Conservation (phyloP, 345 rosid species). For the Punica granatum region DNA sequence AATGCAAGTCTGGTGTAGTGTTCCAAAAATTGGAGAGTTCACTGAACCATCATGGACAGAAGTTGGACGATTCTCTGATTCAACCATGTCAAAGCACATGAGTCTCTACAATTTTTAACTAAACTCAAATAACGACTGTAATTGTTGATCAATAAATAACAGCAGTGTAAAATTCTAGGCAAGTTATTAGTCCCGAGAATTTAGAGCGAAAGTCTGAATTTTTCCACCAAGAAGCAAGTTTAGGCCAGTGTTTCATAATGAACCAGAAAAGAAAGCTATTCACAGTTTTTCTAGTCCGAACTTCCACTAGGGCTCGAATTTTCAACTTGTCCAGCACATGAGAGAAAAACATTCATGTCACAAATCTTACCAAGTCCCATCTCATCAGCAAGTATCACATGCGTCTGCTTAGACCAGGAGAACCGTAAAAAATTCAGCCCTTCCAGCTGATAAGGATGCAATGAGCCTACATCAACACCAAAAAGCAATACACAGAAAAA, state of each 20-base stretch:
- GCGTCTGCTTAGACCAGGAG: slow-evolving; percentile 95
- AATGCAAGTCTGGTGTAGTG: not conserved
- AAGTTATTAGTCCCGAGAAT: not conserved
- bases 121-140: not conserved
- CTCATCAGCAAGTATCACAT: slow-evolving; percentile 99
- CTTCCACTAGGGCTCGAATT: not conserved
- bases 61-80: not conserved
- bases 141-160: not conserved
- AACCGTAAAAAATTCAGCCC: slow-evolving; percentile 93
- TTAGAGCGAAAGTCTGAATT: not conserved
- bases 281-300: not conserved
- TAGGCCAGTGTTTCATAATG: not conserved
- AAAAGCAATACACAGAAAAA: slow-evolving; percentile 11
- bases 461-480: slow-evolving; percentile 56
- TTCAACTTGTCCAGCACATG: not conserved
- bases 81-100: slow-evolving; percentile 8
- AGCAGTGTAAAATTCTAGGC: not conserved
- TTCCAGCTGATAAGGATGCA: slow-evolving; percentile 98
- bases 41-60: not conserved
- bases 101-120: not conserved
- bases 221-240: not conserved
- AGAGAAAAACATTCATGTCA: slow-evolving; percentile 6
- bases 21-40: not conserved
- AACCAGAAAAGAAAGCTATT: not conserved
- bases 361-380: slow-evolving; percentile 84